Evolutionary conservation across 2,329 filamentous ascomycete genomes (phyloP), one percentile per base, ranked within the genome.

Genomic region (Aspergillus neoniger): DNA sequence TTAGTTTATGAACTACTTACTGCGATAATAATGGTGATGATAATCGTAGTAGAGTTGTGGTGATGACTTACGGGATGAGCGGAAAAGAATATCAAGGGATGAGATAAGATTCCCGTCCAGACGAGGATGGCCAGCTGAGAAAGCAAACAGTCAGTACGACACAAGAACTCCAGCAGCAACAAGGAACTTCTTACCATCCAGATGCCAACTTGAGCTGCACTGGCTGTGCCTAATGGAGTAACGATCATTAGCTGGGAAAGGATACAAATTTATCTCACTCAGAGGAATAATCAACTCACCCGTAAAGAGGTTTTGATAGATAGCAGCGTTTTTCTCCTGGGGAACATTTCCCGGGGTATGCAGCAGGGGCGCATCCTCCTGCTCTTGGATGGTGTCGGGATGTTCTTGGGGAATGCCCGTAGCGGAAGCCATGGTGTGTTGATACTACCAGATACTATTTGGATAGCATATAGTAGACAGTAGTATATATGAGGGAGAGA

Each of bases 51-150:
- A 0, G 85, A 14, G 14, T 25, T 0, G 25, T 25, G 32, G 19
- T 25, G 36, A 21, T 14, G 82, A 60, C 88, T 81, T 72, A 97
- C 87, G 7, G 94, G 94, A 76, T 98, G 94, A 8, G 89, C 87
- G 17, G 91, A 92, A 83, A 98, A 96, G 69, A 96, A 86, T 41
- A 91, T 90, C 63, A 96, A 73, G 30, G 88, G 75, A 48, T 84
- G 82, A 44, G 86, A 84, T 72, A 96, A 86, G 65, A 97, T 85
- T 58, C 85, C 85, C 49, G 86, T 85, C 91, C 92, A 96, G 66
- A 96, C 83, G 59, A 94, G 85, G 38, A 86, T 85, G 52, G 87
- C 81, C 63, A 97, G 85, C 84, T 86, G 63, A 32, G 47, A 36
- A 51, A 15, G 28, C 3, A 15, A 4, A 39, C n/a, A 39, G 25